Evolutionary conservation across 805 yeast genomes (phyloP), one percentile per base, ranked within the genome.

Genomic region (Limtongia smithiae): DNA sequence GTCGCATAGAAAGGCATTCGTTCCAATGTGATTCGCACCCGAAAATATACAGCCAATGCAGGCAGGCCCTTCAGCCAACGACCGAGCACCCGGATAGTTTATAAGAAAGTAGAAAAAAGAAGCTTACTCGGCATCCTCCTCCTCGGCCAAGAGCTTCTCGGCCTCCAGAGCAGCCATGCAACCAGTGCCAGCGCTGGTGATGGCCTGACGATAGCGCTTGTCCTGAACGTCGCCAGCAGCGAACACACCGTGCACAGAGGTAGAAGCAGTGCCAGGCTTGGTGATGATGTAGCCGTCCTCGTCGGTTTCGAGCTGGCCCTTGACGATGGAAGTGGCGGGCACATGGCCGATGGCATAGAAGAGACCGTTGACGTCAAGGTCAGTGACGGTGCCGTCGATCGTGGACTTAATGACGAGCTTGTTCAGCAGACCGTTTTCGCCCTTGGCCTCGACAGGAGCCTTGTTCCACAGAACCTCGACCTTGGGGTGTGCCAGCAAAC

Each of bases 181-280:
- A 57, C 98, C 98, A 57, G 96, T 79, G 66, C 98, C 98, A n/a
- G 98, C 98, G 68, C 97, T 89, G 36, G 98, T 93, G 66, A 93
- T 88, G 51, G 98, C 98, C 76, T 93, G 98, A 81, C 98, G 87
- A 73, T 91, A 93, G 68, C 79, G 80, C 70, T 87, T 83, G 72
- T 93, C 98, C 73, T 93, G 98, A 50, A 93, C 98, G 67, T 93
- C 98, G 72, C 98, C 98, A 52, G 98, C 98, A 53, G 98, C 98
- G 62, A 85, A 93, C 55, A 93, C 86, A 68, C 97, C 97, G 64
- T 78, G 79, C 51, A 91, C 79, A 12, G 94, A 81, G 41, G 98
- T 93, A 62, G 74, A 71, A 15, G 97, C 74, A 18, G 95, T 74
- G 55, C 97, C 98, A 62, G 97, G 96, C 36, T 76, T 74, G 57